Base-by-base conservation (phyloP, 768 basidiomycete species). In the Phallus indusiatus region DNA sequence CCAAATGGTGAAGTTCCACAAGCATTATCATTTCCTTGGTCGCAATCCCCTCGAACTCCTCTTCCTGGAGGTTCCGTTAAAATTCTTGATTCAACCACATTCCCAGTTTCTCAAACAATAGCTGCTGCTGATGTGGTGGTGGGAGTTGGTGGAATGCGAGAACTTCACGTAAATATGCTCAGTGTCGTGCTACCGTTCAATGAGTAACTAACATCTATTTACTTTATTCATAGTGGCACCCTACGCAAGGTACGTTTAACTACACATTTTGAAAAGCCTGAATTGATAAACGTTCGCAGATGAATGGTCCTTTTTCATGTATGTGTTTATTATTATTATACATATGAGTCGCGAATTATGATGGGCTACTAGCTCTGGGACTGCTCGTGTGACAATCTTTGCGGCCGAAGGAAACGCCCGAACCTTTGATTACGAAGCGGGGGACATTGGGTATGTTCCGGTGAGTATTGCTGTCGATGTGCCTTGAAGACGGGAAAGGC, bases 221-320 rank as follows among this genome's bases (percentile, higher is more conserved):
- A 48, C 16, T 36, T 10, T 28, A 4, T n/a, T 42, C 4, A 10
- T 53, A 84, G 83, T 86, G 85, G 85, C 85, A 86, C 62, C 85
- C 85, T 8, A 81, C 80, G 10, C 73, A 84, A 69, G 85, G 84
- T 83, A 75, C 70, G 53, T 80, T 76, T 81, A 75, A 76, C 54
- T 83, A 81, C 81, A 66, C 55, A 72, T 70, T 54, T 22, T 54
- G 9, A 42, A 10, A 42, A 14, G 42, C n/a, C 9, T 14, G 4
- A 42, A 34, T 20, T 16, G 17, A 35, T n/a, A 51, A 28, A 6
- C 5, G 18, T 42, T 24, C 21, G 12, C n/a, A 59, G 81, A 83
- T 60, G 84, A 85, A 69, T 85, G 84, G 84, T 75, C 71, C 52
- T 81, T 75, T 67, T 81, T 76, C 77, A 56, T 84, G 82, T 81